These are phyloP conservation scores for Chaetomiaceae sp. DNA, from an alignment of 2,329 filamentous ascomycete genomes.

Conservation along the genomic window DNA sequence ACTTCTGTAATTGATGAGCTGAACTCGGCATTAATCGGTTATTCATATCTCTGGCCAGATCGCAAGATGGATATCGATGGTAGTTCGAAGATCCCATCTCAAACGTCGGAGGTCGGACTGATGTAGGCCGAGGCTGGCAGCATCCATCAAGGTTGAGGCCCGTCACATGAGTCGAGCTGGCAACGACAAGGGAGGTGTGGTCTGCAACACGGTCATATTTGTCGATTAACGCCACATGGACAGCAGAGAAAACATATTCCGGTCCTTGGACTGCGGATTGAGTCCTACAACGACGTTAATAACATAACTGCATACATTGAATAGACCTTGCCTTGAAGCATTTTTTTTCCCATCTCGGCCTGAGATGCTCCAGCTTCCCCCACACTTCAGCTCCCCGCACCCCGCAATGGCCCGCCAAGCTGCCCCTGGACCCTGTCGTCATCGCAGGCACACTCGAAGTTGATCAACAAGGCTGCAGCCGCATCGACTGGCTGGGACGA, in stretches of 20 bases:
- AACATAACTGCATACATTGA: too few species aligned
- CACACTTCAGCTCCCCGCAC: constrained; percentile 12
- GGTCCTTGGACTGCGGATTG: too few species aligned
- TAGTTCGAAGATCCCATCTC: too few species aligned
- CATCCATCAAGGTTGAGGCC: not conserved
- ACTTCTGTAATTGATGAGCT: not conserved
- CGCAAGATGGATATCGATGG: too few species aligned
- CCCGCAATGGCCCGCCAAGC: constrained; percentile 10
- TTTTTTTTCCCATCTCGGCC: too few species aligned
- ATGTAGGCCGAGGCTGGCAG: constrained; percentile 7
- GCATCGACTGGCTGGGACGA: constrained; percentile 2
- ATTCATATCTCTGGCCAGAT: not conserved
- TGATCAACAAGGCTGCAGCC: not conserved
- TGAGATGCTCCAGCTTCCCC: constrained; percentile 12
- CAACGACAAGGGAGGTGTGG: too few species aligned
- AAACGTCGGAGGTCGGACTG: not conserved
- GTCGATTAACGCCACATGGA: too few species aligned
- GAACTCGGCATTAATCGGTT: not conserved
- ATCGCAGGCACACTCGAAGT: constrained; percentile 2
- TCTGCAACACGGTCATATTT: too few species aligned
- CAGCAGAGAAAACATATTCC: too few species aligned
- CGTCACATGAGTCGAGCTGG: constrained; percentile 16
- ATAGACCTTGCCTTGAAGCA: too few species aligned
- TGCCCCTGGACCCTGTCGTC: constrained; percentile 18
- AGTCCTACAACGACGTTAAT: too few species aligned